Percentiles rank a stretch among this genome's conserved stretches.
phyloP scores from a whole-genome alignment of 345 rosid genomes.

The Microthlaspi erraticum region DNA sequence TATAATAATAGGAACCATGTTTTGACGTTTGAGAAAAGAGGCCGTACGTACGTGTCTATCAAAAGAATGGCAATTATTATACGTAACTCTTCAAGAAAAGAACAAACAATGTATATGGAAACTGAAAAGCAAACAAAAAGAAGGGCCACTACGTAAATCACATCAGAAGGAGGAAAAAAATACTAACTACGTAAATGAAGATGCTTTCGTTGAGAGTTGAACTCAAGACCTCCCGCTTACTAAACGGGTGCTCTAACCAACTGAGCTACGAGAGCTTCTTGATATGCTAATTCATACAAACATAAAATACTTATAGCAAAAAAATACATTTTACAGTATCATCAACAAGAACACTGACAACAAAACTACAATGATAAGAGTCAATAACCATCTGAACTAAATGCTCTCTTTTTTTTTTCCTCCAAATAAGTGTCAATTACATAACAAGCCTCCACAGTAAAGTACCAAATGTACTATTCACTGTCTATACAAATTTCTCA shows the following conservation, averaged over 20 bases:
- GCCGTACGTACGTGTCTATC: slow-evolving; percentile 23
- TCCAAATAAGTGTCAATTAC: neutral
- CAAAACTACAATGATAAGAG: neutral
- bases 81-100: slow-evolving; percentile 29
- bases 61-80: slow-evolving; percentile 21
- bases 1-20: neutral
- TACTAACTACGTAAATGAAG: neutral
- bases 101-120: neutral
- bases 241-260: slow-evolving; percentile 96
- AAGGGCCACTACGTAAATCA: neutral
- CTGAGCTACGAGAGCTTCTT: slow-evolving; percentile 88
- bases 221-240: slow-evolving; percentile 98
- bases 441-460: slow-evolving; percentile 16
- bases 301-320: neutral
- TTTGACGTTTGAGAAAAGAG: slow-evolving; percentile 13
- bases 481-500: slow-evolving; percentile 40
- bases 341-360: too few species aligned
- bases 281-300: neutral
- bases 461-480: slow-evolving; percentile 33
- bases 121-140: neutral
- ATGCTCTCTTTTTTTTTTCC: neutral
- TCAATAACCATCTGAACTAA: neutral
- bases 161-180: neutral
- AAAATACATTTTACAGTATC: neutral
- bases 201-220: slow-evolving; percentile 89